Conservation (phyloP, 768 basidiomycete species). For the Rhodotorula toruloides region DNA sequence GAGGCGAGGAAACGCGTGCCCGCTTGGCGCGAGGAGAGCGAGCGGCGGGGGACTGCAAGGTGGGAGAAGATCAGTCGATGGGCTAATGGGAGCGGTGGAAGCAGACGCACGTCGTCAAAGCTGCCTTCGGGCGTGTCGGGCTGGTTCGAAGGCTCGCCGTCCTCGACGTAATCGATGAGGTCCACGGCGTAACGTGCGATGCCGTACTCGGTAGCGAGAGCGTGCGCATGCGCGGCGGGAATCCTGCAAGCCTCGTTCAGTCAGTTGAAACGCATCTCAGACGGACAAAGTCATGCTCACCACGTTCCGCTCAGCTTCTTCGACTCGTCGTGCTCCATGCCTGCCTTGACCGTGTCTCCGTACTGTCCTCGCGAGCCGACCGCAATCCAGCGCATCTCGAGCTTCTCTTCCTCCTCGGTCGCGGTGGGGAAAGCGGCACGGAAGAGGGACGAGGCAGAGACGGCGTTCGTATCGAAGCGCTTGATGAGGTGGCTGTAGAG, state of each 20-base stretch:
- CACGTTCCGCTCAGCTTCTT: constrained; percentile 37
- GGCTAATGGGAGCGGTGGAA: too few species aligned
- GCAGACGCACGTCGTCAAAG: constrained; percentile 16
- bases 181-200: constrained; percentile 35
- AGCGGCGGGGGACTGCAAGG: constrained; percentile 15
- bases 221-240: constrained; percentile 24
- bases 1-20: constrained; percentile 23
- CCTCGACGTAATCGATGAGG: constrained; percentile 24
- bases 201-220: constrained; percentile 38
- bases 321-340: constrained; percentile 29
- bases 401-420: constrained; percentile 26
- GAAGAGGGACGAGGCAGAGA: constrained; percentile 41
- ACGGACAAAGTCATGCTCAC: background rate
- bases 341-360: constrained; percentile 33
- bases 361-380: constrained; percentile 20
- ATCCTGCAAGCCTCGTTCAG: constrained; percentile 11
- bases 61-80: background rate
- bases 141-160: background rate
- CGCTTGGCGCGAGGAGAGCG: constrained; percentile 35
- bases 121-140: constrained; percentile 2
- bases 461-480: constrained; percentile 42
- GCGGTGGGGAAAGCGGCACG: constrained; percentile 39
- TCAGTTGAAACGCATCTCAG: rapidly evolving
- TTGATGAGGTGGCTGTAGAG: constrained; percentile 43
- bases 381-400: constrained; percentile 38